A percentile compares a stretch with the other conserved stretches of the same genome.
Conservation (phyloP, 345 rosid genomes). For the Hypericum androsaemum region DNA sequence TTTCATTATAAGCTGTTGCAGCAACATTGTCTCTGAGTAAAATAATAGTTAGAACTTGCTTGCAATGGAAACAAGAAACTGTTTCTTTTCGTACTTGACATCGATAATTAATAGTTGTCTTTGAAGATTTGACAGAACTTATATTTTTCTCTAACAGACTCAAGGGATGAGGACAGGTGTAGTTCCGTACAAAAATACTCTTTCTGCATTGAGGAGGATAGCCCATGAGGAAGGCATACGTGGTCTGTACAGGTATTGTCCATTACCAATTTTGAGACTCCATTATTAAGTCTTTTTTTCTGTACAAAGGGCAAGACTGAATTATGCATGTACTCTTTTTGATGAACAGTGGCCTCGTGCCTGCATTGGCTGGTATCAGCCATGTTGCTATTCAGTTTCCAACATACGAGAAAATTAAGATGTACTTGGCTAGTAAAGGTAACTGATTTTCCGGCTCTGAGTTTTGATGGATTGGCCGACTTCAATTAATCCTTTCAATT, state of each 20-base stretch:
- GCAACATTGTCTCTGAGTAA: too few relatives aligned
- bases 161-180: slow-evolving; percentile 65
- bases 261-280: too few relatives aligned
- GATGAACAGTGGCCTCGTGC: slow-evolving; percentile 65
- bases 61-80: too few relatives aligned
- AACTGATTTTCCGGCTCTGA: background rate
- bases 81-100: too few relatives aligned
- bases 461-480: background rate
- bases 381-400: slow-evolving; percentile 95
- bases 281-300: background rate
- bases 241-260: slow-evolving; percentile 61
- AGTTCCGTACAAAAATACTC: slow-evolving; percentile 59
- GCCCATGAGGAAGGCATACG: slow-evolving; percentile 72
- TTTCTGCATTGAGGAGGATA: slow-evolving; percentile 84
- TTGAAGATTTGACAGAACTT: too few relatives aligned
- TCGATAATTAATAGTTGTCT: slow-evolving; percentile 1
- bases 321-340: slow-evolving; percentile 1
- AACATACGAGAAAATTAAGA: slow-evolving; percentile 58
- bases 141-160: slow-evolving; percentile 32
- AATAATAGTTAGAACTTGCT: too few relatives aligned
- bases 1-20: too few relatives aligned
- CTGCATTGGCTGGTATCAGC: slow-evolving; percentile 84
- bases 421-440: slow-evolving; percentile 59
- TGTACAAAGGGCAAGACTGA: background rate
- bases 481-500: background rate